Evolutionary conservation across 2,329 filamentous ascomycete species (phyloP), one percentile per base, ranked within the genome.

Genomic region (Claviceps fusiformis): DNA sequence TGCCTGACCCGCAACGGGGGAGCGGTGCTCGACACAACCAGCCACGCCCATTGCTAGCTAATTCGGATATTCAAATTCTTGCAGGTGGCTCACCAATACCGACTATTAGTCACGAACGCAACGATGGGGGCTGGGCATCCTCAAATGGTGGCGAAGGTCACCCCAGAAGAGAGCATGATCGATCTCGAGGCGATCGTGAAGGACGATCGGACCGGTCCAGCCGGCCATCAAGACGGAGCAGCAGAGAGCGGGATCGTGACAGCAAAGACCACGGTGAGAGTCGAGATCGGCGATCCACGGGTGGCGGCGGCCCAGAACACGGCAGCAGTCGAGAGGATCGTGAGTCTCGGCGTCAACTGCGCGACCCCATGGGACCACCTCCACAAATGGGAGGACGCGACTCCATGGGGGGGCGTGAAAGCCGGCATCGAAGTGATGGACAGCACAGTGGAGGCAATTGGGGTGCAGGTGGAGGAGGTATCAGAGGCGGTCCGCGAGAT

Each of bases 21-120:
- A 71, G 68, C 48, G 69, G 70, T 13, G 52, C 59, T 35, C 62
- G 69, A 56, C 64, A 52, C 31, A 46, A 65, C 59, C 68, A 70
- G 62, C 58, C 70, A 33, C 66, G 73, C 15, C 70, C 69, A 53
- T 74, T 71, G 56, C 63, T 81, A 41, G 75, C 71, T 19, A 74
- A 74, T 19, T 81, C 78, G 3, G 79, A 82, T 59, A 75, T 75
- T 1, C 80, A 82, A 61, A 75, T 78, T 5, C 69, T 81, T 2
- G 76, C 76, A 1, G 78, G 79, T 27, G 76, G 75, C 19, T 78
- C 80, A 29, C 75, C 74, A 24, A 70, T 70, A 24, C 70, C 70
- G 50, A 78, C 77, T 3, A 76, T 77, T 0, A 63, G 70, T 3
- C 72, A 76, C 27, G 78, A 81, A 57, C 73, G 75, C 0, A 65